Conservation (phyloP, 257 asterid species). For the Linaria vulgaris region DNA sequence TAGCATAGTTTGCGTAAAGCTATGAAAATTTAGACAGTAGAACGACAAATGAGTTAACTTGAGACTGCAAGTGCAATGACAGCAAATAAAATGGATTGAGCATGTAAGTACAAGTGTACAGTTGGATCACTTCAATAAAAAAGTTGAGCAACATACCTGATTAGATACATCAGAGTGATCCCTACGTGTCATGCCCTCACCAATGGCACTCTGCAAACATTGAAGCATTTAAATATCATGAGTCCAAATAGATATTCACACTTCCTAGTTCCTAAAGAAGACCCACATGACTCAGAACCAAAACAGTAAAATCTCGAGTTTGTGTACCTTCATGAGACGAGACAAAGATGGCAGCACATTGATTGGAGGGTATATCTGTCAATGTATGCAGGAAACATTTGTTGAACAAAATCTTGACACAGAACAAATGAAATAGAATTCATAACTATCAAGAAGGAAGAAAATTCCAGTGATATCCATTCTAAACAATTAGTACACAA, state of each 20-base stretch:
- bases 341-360: slow-evolving; percentile 97
- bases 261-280: background rate
- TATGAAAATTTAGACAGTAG: slow-evolving; percentile 20
- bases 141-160: slow-evolving; percentile 50
- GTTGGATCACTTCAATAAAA: background rate
- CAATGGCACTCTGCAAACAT: slow-evolving; percentile 87
- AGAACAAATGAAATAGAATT: too few relatives aligned
- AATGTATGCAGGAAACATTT: background rate
- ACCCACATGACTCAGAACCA: background rate
- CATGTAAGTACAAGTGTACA: too few relatives aligned
- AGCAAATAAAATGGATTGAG: too few relatives aligned
- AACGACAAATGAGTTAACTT: too few relatives aligned
- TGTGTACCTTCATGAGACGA: slow-evolving; percentile 88
- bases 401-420: too few relatives aligned
- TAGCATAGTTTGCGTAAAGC: slow-evolving; percentile 83
- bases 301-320: background rate
- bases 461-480: too few relatives aligned
- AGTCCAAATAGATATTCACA: background rate
- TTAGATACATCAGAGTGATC: slow-evolving; percentile 97
- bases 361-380: slow-evolving; percentile 96
- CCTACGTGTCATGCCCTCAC: slow-evolving; percentile 98
- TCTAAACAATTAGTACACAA: too few relatives aligned
- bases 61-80: too few relatives aligned
- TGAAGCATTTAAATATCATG: slow-evolving; percentile 12
- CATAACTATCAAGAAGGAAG: too few relatives aligned